Conservation (phyloP, 305 asterid genomes). For the Fraxinus latifolia region DNA sequence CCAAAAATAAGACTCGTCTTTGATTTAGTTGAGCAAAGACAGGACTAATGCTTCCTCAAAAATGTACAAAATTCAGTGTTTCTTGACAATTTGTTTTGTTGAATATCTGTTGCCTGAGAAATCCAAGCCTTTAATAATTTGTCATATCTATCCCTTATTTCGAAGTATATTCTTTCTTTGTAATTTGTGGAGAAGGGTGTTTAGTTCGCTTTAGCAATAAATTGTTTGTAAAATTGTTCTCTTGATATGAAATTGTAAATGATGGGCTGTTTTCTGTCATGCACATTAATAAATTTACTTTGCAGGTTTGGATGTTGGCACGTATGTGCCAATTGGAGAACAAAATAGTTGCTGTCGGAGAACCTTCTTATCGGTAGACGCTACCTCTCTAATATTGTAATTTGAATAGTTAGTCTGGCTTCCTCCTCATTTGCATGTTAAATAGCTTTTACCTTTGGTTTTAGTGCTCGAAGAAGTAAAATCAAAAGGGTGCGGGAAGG, state of each 20-base stretch:
- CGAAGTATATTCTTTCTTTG: slow-evolving; percentile 1
- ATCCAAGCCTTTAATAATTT: neutral
- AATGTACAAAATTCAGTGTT: neutral
- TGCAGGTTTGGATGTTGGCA: slow-evolving; percentile 91
- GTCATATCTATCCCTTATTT: neutral
- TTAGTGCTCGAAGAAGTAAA: slow-evolving; percentile 76
- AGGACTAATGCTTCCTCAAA: neutral
- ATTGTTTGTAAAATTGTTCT: neutral
- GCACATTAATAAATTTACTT: neutral
- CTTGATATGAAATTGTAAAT: slow-evolving; percentile 4
- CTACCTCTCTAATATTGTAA: neutral
- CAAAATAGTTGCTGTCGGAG: slow-evolving; percentile 90
- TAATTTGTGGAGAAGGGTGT: slow-evolving; percentile 4
- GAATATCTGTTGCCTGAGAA: neutral
- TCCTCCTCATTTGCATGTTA: slow-evolving; percentile 12
- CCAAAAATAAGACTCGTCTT: neutral
- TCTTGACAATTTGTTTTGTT: neutral
- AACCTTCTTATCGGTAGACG: slow-evolving; percentile 79
- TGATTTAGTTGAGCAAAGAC: neutral
- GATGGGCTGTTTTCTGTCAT: neutral
- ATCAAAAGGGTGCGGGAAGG: slow-evolving; percentile 75
- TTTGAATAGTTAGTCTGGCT: neutral
- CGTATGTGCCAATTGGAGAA: slow-evolving; percentile 95
- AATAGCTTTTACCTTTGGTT: slow-evolving; percentile 11
- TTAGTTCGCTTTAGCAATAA: neutral